A percentile compares a stretch with the other conserved stretches of the same genome.
Conservation (phyloP, 495 filamentous ascomycete species). For the Baudoinia panamericana region DNA sequence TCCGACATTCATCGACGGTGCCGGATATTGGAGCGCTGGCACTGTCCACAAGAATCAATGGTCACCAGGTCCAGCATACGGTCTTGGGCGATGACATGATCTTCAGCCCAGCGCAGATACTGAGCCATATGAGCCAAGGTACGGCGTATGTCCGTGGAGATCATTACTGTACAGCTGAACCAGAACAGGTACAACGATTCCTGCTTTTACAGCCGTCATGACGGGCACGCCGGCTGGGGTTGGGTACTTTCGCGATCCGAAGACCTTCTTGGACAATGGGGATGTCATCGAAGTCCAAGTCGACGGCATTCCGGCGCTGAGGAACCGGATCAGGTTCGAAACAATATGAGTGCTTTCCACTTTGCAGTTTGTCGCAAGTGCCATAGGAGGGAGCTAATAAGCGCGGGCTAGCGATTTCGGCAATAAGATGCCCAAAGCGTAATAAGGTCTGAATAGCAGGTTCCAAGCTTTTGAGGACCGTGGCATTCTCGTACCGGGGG, state of each 20-base stretch:
- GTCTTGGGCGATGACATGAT: slow-evolving; percentile 30
- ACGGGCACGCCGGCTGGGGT: slow-evolving; percentile 34
- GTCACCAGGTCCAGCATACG: slow-evolving; percentile 28
- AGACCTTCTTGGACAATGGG: slow-evolving; percentile 30
- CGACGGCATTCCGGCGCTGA: slow-evolving; percentile 2
- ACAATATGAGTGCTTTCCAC: no score
- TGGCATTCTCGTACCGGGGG: no score
- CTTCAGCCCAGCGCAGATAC: slow-evolving; percentile 22
- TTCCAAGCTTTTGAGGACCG: no score
- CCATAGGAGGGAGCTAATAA: no score
- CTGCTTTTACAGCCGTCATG: slow-evolving; percentile 24
- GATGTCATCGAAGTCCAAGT: slow-evolving; percentile 7
- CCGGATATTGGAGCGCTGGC: not conserved
- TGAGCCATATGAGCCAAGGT: slow-evolving; percentile 27
- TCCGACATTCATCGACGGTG: slow-evolving; percentile 26
- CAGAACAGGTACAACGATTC: not conserved
- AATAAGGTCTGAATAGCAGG: no score
- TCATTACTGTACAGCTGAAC: slow-evolving; percentile 1
- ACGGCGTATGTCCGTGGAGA: slow-evolving; percentile 29
- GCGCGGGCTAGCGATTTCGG: no score
- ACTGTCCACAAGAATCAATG: slow-evolving; percentile 32
- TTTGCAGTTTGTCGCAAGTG: no score
- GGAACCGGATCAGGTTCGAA: no score
- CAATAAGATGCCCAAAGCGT: no score
- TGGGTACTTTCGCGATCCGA: slow-evolving; percentile 28